Conservation (phyloP, 2,329 filamentous ascomycete species). For the Botrytis medusae region DNA sequence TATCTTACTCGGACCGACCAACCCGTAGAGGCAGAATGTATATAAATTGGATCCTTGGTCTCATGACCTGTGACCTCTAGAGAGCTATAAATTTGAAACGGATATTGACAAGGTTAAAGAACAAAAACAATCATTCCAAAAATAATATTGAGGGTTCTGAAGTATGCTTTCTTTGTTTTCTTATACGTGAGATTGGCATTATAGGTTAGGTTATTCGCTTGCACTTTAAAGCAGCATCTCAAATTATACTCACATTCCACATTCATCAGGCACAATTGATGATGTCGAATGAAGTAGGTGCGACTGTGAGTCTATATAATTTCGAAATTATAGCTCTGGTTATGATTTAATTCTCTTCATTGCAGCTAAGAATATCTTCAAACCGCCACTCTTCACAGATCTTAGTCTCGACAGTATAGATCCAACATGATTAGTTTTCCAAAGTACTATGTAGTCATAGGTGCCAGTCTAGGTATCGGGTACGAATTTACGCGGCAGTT, state of each 20-base stretch:
- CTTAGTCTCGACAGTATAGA: not conserved
- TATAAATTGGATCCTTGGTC: slow-evolving; percentile 3
- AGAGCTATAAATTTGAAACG: not conserved
- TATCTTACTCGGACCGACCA: slow-evolving; percentile 6
- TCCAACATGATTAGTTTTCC: not conserved
- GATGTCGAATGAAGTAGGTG: not conserved
- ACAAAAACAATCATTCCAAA: no score
- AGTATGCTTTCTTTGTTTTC: not conserved
- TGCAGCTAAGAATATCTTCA: not conserved
- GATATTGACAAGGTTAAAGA: not conserved
- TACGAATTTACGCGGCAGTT: slow-evolving; percentile 43
- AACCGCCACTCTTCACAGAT: not conserved
- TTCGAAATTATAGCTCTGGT: not conserved
- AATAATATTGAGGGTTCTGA: accelerated
- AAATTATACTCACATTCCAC: not conserved
- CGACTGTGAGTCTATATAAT: not conserved
- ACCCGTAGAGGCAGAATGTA: slow-evolving; percentile 13
- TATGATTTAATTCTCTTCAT: not conserved
- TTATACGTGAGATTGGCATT: not conserved
- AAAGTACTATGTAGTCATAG: slow-evolving; percentile 41
- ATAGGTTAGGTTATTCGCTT: not conserved
- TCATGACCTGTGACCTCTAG: not conserved
- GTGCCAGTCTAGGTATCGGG: slow-evolving; percentile 50
- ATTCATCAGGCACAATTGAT: not conserved
- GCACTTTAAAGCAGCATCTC: not conserved